Conservation (phyloP, 441 rosid genomes). For the Jatropha multifida region DNA sequence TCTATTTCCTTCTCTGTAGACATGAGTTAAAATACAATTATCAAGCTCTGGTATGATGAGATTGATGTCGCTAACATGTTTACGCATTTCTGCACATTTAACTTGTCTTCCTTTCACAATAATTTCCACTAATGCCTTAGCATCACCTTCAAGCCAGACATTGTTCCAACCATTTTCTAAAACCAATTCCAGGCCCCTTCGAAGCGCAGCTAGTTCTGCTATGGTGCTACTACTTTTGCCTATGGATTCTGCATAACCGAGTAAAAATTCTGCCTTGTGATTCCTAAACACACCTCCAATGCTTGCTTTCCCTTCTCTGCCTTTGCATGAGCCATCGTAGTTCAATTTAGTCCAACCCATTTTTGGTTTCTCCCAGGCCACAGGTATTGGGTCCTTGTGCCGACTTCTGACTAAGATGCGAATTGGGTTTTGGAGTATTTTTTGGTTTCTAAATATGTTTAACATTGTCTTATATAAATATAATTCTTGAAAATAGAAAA, state of each 20-base stretch:
- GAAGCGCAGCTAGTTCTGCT: constrained; percentile 67
- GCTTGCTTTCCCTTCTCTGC: constrained; percentile 53
- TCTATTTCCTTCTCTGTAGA: constrained; percentile 76
- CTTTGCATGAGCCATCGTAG: constrained; percentile 71
- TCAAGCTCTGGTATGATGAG: constrained; percentile 52
- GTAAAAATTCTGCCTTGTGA: constrained; percentile 70
- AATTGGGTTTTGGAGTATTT: constrained; percentile 36
- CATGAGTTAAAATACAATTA: constrained; percentile 52
- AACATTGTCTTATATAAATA: constrained; percentile 32
- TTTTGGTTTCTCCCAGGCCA: constrained; percentile 67
- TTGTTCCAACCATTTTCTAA: constrained; percentile 68
- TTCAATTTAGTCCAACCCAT: constrained; percentile 79
- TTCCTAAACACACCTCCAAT: constrained; percentile 80
- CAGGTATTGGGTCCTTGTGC: constrained; percentile 54
- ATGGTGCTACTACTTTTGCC: constrained; percentile 59
- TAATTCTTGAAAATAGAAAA: no score
- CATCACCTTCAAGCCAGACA: constrained; percentile 86
- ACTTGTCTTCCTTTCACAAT: constrained; percentile 43
- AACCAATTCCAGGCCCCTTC: constrained; percentile 65
- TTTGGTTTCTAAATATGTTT: constrained; percentile 38
- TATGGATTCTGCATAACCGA: constrained; percentile 76
- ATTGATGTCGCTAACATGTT: constrained; percentile 43
- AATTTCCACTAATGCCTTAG: constrained; percentile 59
- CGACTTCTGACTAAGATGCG: constrained; percentile 39
- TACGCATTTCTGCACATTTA: constrained; percentile 46